Evolutionary conservation across 371 early-diverging fungal species (phyloP), one percentile per base, ranked within the genome.

Genomic region (Apophysomyces ossiformis): DNA sequence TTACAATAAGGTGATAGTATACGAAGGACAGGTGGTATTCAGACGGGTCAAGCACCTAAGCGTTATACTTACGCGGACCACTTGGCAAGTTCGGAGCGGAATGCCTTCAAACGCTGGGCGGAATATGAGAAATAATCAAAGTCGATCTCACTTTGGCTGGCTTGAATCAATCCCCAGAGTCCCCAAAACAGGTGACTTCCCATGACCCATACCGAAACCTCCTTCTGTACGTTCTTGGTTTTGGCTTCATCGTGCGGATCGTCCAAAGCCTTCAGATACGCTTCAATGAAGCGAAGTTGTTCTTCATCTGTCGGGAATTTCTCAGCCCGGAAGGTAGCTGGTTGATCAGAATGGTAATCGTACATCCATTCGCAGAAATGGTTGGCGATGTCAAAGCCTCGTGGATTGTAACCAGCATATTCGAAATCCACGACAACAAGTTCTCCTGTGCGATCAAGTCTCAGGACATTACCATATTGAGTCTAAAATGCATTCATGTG

Each of bases 351-450:
- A 65, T 91, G 90, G 69, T 95, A 95, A 69, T 95, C 87, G 35
- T 92, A 91, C 77, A 85, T 91, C 93, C 93, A 95, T 62, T 95
- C 95, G 74, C 92, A 92, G 68, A 95, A 95, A 64, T 95, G 95
- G 72, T 95, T 95, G 36, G 90, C 95, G 43, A 95, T 90, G 44
- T 95, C 95, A 46, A 82, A 93, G 5, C 88, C 95, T 7, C 92
- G 89, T 58, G 87, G 86, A 67, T 92, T 95, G 70, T 92, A 93
- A 0, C 96, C 93, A 13, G 94, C 87, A 73, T 95, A 95, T 65
- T 95, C 95, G 70, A 92, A 93, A 63, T 95, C 95, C 26, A 93
- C 88, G 2, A 92, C 83, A 0, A 89, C 90, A 1, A 92, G 71
- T 60, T 90, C 87, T 16, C 81, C 84, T 1, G 80, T 79, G 32